phyloP scores from a whole-genome alignment of 345 rosid genomes.

The Microcos paniculata region DNA sequence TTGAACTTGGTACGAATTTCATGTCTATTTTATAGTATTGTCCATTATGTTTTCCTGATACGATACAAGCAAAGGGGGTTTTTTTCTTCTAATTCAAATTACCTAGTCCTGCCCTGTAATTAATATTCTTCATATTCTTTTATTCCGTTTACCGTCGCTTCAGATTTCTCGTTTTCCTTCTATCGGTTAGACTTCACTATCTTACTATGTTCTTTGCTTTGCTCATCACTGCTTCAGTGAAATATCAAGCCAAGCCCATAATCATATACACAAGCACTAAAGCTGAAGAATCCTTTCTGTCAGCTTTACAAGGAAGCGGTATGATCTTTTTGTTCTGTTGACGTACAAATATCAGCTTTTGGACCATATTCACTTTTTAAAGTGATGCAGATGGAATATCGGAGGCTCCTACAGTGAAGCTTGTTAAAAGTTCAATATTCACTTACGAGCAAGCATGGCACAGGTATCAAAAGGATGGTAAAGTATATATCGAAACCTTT shows the following conservation, averaged over 20 bases:
- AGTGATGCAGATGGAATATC: slow-evolving; percentile 59
- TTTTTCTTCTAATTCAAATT: background rate
- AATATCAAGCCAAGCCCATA: slow-evolving; percentile 82
- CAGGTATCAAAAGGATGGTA: slow-evolving; percentile 46
- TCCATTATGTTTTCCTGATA: background rate
- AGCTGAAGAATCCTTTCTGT: slow-evolving; percentile 79
- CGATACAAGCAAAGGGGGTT: background rate
- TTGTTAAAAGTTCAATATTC: slow-evolving; percentile 90
- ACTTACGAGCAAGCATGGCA: slow-evolving; percentile 99
- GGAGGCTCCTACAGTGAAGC: slow-evolving; percentile 60
- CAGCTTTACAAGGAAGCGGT: slow-evolving; percentile 86
- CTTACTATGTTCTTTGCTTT: slow-evolving; percentile 11
- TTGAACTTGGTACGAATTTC: slow-evolving; percentile 65
- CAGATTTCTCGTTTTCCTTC: background rate
- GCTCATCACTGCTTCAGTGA: slow-evolving; percentile 46
- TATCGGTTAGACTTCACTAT: background rate
- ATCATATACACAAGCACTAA: slow-evolving; percentile 86
- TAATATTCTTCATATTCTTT: background rate
- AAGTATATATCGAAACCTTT: slow-evolving; percentile 1
- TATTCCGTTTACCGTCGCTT: background rate
- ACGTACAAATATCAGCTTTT: slow-evolving; percentile 14
- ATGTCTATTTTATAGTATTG: slow-evolving; percentile 20
- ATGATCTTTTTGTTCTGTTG: slow-evolving; percentile 23
- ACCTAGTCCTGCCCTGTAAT: background rate
- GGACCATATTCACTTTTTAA: slow-evolving; percentile 26